Evolutionary conservation across 495 filamentous ascomycete species (phyloP).

Genomic region (Glonium stellatum): DNA sequence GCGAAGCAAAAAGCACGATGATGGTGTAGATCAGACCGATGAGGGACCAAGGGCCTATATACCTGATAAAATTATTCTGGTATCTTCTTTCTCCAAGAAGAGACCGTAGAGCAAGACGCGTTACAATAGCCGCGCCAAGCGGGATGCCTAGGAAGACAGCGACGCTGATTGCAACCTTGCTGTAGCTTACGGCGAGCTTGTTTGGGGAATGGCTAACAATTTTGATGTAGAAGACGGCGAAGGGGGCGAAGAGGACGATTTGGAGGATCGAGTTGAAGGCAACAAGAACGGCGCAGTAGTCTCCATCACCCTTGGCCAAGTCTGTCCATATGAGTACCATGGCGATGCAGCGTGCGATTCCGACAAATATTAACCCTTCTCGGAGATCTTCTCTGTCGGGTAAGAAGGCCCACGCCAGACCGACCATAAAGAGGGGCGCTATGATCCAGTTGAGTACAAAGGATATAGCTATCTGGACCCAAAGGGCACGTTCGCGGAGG

Average conservation of each 20-base stretch:
- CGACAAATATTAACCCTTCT: slow-evolving; percentile 38
- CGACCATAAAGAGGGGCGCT: slow-evolving; percentile 83
- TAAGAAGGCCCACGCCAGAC: slow-evolving; percentile 38
- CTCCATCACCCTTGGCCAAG: slow-evolving; percentile 34
- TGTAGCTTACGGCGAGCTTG: slow-evolving; percentile 24
- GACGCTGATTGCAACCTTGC: slow-evolving; percentile 33
- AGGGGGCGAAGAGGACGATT: slow-evolving; percentile 37
- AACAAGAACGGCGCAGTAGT: slow-evolving; percentile 39
- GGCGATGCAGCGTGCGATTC: slow-evolving; percentile 38
- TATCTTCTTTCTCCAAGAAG: slow-evolving; percentile 31
- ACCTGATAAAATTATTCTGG: slow-evolving; percentile 33
- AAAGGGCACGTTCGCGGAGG: slow-evolving; percentile 55
- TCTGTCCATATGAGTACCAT: slow-evolving; percentile 41
- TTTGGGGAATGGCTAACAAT: slow-evolving; percentile 30
- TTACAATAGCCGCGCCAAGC: slow-evolving; percentile 34
- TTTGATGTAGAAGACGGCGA: slow-evolving; percentile 36
- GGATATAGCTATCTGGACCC: slow-evolving; percentile 74
- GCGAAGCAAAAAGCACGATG: slow-evolving; percentile 36
- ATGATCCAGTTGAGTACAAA: slow-evolving; percentile 82
- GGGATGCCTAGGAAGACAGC: slow-evolving; percentile 38
- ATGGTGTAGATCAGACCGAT: slow-evolving; percentile 39
- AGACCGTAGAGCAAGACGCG: slow-evolving; percentile 26
- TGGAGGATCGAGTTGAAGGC: slow-evolving; percentile 38
- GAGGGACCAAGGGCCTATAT: slow-evolving; percentile 33
- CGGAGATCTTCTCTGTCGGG: slow-evolving; percentile 36